These are phyloP conservation scores for Phytophthora sp. DNA, from an alignment of 352 stramenopile genomes.

Conservation along the genomic window DNA sequence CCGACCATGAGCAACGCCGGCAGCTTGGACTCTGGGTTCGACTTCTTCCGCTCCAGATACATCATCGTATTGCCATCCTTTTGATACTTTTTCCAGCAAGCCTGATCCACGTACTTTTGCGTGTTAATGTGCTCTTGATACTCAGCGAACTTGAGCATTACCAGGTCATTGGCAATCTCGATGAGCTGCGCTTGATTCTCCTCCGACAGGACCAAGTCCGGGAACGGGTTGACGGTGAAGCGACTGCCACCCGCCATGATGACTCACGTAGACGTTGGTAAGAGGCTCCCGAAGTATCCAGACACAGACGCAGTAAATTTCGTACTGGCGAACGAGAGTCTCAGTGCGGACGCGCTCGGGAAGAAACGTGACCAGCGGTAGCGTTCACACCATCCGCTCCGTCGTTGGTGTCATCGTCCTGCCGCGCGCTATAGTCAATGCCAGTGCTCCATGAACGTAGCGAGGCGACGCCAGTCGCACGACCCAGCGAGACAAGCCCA, in stretches of 20 bases:
- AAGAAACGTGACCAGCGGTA: constrained; percentile 5
- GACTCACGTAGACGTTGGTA: neutral
- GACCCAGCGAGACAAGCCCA: constrained; percentile 12
- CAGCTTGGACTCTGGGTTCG: constrained; percentile 28
- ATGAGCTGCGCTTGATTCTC: constrained; percentile 25
- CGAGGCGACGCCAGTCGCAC: constrained; percentile 6
- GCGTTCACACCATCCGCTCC: constrained; percentile 13
- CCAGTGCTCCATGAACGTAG: neutral
- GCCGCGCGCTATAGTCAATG: constrained; percentile 1
- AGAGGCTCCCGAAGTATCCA: neutral
- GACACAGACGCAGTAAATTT: constrained; percentile 1
- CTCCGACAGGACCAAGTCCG: constrained; percentile 16
- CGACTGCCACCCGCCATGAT: constrained; percentile 19
- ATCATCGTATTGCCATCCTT: constrained; percentile 23
- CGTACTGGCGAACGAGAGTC: constrained; percentile 9
- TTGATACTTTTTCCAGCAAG: constrained; percentile 29
- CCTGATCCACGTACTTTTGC: constrained; percentile 27
- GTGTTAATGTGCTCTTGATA: constrained; percentile 33
- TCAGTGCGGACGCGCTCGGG: neutral
- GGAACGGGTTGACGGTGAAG: constrained; percentile 37
- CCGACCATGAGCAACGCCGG: constrained; percentile 39
- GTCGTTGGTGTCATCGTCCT: constrained; percentile 6
- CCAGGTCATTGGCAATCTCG: constrained; percentile 19
- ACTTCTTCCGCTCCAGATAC: constrained; percentile 33
- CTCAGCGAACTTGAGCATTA: constrained; percentile 33